Percentiles rank a stretch among this genome's conserved stretches.
Conservation (phyloP, 2,329 filamentous ascomycete species). For the Beauveria bassiana region DNA sequence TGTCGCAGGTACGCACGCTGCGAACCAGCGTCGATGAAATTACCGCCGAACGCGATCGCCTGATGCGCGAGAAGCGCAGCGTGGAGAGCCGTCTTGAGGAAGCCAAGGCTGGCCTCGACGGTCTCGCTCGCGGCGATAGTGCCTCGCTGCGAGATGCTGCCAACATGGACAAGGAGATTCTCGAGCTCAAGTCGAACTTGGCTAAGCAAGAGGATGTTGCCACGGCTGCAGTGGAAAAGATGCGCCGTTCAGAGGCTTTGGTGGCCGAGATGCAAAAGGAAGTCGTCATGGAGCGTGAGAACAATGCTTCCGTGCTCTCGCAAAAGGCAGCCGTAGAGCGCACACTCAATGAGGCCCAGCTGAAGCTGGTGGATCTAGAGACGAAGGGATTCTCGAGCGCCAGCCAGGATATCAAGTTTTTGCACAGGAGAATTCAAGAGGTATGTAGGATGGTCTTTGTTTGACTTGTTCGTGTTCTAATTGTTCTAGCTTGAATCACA, state of each 20-base stretch:
- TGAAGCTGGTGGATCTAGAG: slow-evolving; percentile 85
- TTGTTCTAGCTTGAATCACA: slow-evolving; percentile 69
- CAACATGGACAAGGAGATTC: slow-evolving; percentile 76
- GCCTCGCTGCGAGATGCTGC: slow-evolving; percentile 86
- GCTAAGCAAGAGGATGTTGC: slow-evolving; percentile 93
- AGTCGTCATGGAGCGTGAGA: slow-evolving; percentile 76
- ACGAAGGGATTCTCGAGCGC: slow-evolving; percentile 94
- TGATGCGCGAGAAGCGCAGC: slow-evolving; percentile 82
- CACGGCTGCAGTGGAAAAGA: slow-evolving; percentile 88
- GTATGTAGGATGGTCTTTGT: slow-evolving; percentile 26
- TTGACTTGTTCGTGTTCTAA: not conserved
- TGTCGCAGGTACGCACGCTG: slow-evolving; percentile 81
- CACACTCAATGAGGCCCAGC: slow-evolving; percentile 79
- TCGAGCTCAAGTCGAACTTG: slow-evolving; percentile 80
- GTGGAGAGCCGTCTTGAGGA: slow-evolving; percentile 80
- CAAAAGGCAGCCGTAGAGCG: slow-evolving; percentile 89
- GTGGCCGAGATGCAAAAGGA: slow-evolving; percentile 89
- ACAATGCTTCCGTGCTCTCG: slow-evolving; percentile 72
- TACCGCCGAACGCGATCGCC: slow-evolving; percentile 72
- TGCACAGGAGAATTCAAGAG: slow-evolving; percentile 92
- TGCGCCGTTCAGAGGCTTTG: slow-evolving; percentile 86
- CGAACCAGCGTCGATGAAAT: slow-evolving; percentile 81
- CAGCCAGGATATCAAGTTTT: slow-evolving; percentile 89
- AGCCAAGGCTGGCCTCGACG: slow-evolving; percentile 80
- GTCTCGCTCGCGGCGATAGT: slow-evolving; percentile 76